Base-by-base conservation (phyloP, 129 eudicot genomes). In the Artemisia annua region DNA sequence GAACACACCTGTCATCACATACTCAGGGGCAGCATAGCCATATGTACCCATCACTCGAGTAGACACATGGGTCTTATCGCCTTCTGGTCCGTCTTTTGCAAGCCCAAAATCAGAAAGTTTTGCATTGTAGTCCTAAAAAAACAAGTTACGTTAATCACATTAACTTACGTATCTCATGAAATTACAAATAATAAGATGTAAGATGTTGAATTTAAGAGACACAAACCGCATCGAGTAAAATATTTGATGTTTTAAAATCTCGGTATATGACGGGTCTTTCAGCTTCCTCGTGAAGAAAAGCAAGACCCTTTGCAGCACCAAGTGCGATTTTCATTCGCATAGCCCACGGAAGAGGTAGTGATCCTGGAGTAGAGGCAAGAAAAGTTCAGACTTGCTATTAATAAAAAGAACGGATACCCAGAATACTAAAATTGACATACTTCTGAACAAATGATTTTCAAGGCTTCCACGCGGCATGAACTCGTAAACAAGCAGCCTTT, bases 81-180 rank as follows among this genome's bases (percentile, higher is more conserved):
- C 98, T 71, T 83, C 95, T 5, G 97, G 97, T 10, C 95, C 98
- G 48, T 93, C 96, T 83, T 90, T 93, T 65, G 98, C 98, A 72
- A 93, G 96, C 77, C 98, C 98, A 81, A 93, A 93, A 83, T 93
- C 98, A 64, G 97, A 93, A 66, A 93, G 97, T 76, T 93, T 93
- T 7, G 98, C 97, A 81, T 91, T 90, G 73, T 93, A 89, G 14
- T 93, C 96, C 98, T 93, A 73, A 20, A 74, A 62, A 14, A 62
- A 20, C 26, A 51, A 46, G 20, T 68, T 14, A 7, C 1, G 3
- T 16, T 57, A 20, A 35, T 69, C 62, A 69, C 14, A 16, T 61
- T 44, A 18, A 20, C n/a, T 52, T 61, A 55, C 61, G 30, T 24
- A 15, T 46, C 16, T 46, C 35, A 22, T 24, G 7, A 26, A 26